A percentile compares a stretch with the other conserved stretches of the same genome.
Evolutionary conservation across 768 basidiomycete species (phyloP).

Genomic region (Ramaria rubella): DNA sequence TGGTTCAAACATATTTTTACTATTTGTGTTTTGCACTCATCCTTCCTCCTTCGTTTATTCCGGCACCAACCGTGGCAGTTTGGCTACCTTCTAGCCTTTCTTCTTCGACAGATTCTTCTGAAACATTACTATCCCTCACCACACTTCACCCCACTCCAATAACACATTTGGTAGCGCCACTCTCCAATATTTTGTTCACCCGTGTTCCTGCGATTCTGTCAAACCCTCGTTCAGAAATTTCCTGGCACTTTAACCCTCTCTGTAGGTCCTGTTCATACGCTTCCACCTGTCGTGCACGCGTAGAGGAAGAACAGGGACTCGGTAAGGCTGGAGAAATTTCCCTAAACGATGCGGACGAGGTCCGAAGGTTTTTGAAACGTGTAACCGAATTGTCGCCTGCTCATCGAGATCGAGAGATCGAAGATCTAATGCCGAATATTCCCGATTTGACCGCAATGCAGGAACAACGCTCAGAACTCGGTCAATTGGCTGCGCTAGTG

Average conservation of each 20-base stretch:
- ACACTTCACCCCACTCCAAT: constrained; percentile 37
- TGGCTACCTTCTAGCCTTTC: constrained; percentile 39
- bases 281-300: constrained; percentile 29
- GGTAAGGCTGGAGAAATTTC: constrained; percentile 44
- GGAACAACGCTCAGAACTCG: not conserved
- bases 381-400: constrained; percentile 12
- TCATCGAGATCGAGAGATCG: constrained; percentile 35
- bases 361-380: constrained; percentile 34
- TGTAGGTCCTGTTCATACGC: constrained; percentile 40
- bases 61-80: constrained; percentile 34
- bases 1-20: constrained; percentile 48
- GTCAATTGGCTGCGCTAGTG: not conserved
- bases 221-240: constrained; percentile 27
- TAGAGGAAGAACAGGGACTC: constrained; percentile 32
- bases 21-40: constrained; percentile 37
- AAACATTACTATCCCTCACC: constrained; percentile 28
- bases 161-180: constrained; percentile 33
- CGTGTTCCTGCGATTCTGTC: constrained; percentile 36
- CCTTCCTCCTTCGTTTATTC: constrained; percentile 31
- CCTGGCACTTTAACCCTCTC: constrained; percentile 46
- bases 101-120: not conserved
- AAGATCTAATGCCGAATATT: constrained; percentile 39
- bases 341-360: constrained; percentile 35
- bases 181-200: constrained; percentile 39
- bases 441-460: constrained; percentile 24